Evolutionary conservation across 805 yeast genomes (phyloP), one percentile per base, ranked within the genome.

Genomic region (Candida boidinii): DNA sequence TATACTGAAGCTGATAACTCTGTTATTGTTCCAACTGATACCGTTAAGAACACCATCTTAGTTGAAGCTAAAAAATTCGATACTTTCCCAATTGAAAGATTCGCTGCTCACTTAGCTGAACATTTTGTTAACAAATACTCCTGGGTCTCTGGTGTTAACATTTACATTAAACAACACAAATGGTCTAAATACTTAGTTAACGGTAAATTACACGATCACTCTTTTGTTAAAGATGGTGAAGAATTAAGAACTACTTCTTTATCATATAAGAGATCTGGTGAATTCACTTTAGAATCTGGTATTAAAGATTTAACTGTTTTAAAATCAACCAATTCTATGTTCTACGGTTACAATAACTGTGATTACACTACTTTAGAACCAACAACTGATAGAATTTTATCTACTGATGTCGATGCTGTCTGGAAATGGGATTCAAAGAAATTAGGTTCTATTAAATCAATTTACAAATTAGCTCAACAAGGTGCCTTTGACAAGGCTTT

Each of bases 271-370:
- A 70, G 73, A 58, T 41, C 50, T 17, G 71, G 79, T 26, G 74
- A 73, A 39, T 78, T 68, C 59, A 53, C 58, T 27, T 57, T 88
- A 40, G 57, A 68, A n/a, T 79, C 92, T 5, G 74, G 83, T 24
- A 67, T 85, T 51, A 76, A 79, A 58, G 90, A 78, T 47, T 67
- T 85, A 53, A 83, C 90, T 4, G 90, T 85, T 19, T 73, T 85
- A 56, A 88, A 88, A 62, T 79, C 92, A 21, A 88, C 96, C 16
- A 90, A 90, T 14, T 86, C 96, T 23, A 84, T 82, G 82, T 88
- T 88, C 66, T 78, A 82, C 61, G 95, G 92, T 34, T 88, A 67
- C 70, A 69, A 85, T 63, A 66, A 66, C 36, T 86, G 94, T 62
- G 95, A 88, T 55, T 84, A 73, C 73, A 88, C 96, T 44, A 87